These are phyloP conservation scores for Pyricularia grisea DNA, from an alignment of 2,329 filamentous ascomycete species.

Conservation along the genomic window DNA sequence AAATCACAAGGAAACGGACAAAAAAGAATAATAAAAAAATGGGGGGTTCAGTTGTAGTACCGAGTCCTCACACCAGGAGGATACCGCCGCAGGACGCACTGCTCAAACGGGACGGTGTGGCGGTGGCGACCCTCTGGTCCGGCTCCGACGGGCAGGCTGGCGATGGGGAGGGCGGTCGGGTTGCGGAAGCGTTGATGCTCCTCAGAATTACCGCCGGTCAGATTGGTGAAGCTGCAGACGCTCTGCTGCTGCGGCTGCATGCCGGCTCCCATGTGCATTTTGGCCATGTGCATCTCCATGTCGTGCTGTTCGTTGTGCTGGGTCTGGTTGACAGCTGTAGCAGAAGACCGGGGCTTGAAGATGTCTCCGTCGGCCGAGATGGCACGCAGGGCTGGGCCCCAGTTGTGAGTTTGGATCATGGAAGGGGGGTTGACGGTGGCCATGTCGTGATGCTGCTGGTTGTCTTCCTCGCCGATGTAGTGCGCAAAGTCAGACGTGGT, in stretches of 20 bases:
- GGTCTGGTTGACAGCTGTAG: background rate
- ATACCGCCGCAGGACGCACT: slow-evolving; percentile 2
- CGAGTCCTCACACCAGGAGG: slow-evolving; percentile 1
- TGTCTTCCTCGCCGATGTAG: background rate
- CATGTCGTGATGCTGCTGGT: background rate
- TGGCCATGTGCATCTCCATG: background rate
- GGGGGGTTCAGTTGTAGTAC: background rate
- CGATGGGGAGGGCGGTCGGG: slow-evolving; percentile 13
- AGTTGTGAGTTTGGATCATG: background rate
- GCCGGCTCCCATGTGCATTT: background rate
- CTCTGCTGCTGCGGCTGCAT: background rate
- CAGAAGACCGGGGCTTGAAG: background rate
- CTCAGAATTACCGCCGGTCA: background rate
- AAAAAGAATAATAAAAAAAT: background rate
- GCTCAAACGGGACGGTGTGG: slow-evolving; percentile 8
- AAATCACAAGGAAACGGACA: background rate
- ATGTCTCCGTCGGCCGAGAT: background rate
- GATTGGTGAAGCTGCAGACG: background rate
- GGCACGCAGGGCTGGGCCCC: background rate
- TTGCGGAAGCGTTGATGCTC: background rate
- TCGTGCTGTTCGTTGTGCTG: background rate
- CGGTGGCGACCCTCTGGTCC: slow-evolving; percentile 25
- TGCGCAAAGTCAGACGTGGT: background rate
- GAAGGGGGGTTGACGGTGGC: background rate
- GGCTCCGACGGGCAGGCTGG: slow-evolving; percentile 29